Base-by-base conservation (phyloP, 768 basidiomycete genomes). In the Leccinum broughii region DNA sequence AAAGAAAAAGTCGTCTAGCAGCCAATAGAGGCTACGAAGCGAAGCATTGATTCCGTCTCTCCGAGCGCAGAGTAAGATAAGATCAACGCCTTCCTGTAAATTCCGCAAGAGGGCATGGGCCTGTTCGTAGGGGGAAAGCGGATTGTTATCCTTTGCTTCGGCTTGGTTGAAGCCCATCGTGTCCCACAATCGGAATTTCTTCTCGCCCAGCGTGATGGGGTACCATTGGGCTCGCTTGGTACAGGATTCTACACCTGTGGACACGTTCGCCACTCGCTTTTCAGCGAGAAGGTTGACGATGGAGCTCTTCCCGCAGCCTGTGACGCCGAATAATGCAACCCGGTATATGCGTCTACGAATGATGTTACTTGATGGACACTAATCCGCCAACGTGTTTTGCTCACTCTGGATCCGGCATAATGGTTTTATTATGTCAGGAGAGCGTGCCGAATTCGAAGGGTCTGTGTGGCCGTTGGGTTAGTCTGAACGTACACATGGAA, bases 31-130 rank as follows among this genome's bases (percentile, higher is more conserved):
- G 48, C 68, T 71, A 24, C 70, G 64, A 20, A 73, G 65, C 4
- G 73, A 65, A 9, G 73, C 73, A 28, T 65, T 77, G 68, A 79
- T 71, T n/a, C 73, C 66, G 3, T 77, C 76, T 22, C 67, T 75
- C n/a, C 76, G 73, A 59, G 78, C 70, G 55, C 74, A 74, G 57
- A 74, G 78, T 3, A 81, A 63, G 34, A 81, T 66, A 24, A 81
- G 74, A 60, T 70, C 75, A 24, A 81, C 67, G 5, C 81, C 78
- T 4, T 63, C 59, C 26, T 66, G 61, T 32, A 80, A 60, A 26
- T 60, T 68, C 48, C 63, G 65, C 61, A 82, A 61, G 22, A 81
- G 73, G 17, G 64, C 26, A 32, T 76, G 71, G 0, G 75, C 70
- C 28, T 77, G 64, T 46, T 68, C 68, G 35, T 67, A 76, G 44